Percentiles rank a stretch among this genome's conserved stretches.
Evolutionary conservation across 2,329 filamentous ascomycete species (phyloP).

Genomic region (Colletotrichum musae): DNA sequence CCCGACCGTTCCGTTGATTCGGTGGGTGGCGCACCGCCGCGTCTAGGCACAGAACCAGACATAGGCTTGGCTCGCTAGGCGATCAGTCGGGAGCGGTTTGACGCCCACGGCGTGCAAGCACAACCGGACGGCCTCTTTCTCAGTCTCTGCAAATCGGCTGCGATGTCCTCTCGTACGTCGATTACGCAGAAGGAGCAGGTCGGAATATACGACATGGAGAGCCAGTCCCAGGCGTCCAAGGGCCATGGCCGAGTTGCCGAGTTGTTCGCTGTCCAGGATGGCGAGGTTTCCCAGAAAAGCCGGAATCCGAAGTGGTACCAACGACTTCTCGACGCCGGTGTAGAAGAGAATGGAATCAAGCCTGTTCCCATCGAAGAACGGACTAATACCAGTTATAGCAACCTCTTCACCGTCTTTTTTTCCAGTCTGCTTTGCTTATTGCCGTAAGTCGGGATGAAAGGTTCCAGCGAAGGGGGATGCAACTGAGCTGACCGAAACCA

Average conservation of each 20-base stretch:
- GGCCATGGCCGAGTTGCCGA: conserved; percentile 43
- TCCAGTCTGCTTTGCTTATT: conserved; percentile 70
- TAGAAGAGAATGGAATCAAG: conserved; percentile 69
- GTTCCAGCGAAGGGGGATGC: background rate
- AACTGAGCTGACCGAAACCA: conserved; percentile 1
- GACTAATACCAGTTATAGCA: conserved; percentile 66
- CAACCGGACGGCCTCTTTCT: background rate
- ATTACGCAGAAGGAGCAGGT: conserved; percentile 24
- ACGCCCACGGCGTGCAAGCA: background rate
- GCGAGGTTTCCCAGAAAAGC: conserved; percentile 50
- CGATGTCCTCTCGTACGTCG: conserved; percentile 31
- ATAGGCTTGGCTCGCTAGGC: background rate
- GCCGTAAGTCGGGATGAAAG: conserved; percentile 59
- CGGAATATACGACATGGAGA: conserved; percentile 33
- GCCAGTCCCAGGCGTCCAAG: conserved; percentile 29
- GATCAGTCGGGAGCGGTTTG: background rate
- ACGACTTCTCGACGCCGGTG: conserved; percentile 58
- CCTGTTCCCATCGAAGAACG: conserved; percentile 69
- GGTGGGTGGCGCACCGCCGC: background rate
- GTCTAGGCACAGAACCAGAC: background rate
- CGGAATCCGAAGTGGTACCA: conserved; percentile 58
- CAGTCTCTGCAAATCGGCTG: background rate
- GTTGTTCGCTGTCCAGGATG: conserved; percentile 46
- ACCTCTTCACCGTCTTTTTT: conserved; percentile 74
- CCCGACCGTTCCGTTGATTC: background rate